Base-by-base conservation (phyloP, 2,329 filamentous ascomycete genomes). In the Dothistroma septosporum region DNA sequence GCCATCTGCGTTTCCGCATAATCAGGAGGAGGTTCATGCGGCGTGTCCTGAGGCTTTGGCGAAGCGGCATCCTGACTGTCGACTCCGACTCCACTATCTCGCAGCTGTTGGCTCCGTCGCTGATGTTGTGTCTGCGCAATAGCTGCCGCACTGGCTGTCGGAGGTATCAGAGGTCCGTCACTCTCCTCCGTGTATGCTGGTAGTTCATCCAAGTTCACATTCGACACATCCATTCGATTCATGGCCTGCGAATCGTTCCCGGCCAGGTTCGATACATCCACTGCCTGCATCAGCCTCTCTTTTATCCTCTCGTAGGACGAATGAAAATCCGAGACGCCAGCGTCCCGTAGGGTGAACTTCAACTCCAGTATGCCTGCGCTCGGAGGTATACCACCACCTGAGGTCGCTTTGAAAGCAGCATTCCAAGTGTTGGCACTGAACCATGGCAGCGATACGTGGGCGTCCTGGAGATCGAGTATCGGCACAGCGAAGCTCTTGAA, bases 401-500 rank as follows among this genome's bases (percentile, higher is more conserved):
- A 79, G 24, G 96, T 90, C 1, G 93, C 91, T 69, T 89, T 88
- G 61, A 95, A 86, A 49, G 88, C 79, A 24, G 89, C 89, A 59
- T 86, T 86, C 92, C 92, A 97, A 66, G 90, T 88, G 80, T 96
- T 97, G 4, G 91, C 88, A 21, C 93, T 92, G 75, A 96, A 96
- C 81, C 92, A 96, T 35, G 93, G 92, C 2, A 92, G 90, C 33
- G 88, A 87, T 62, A 95, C 89, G 71, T 90, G 90, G 7, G 89
- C 89, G 76, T 97, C 93, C 75, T 90, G 85, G 49, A 96, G 84
- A 73, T 93, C 92, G 65, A 96, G 83, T 62, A 97, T 89, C 46
- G 92, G 92, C 0, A 89, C 87, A 47, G 91, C 91, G 76, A 97
- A 97, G 54, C 92, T 96, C 74, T 93, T 87, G 72, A 97, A 85